Evolutionary conservation across 169 alveolate species (phyloP).

Genomic region (Cryptosporidium viatorum): DNA sequence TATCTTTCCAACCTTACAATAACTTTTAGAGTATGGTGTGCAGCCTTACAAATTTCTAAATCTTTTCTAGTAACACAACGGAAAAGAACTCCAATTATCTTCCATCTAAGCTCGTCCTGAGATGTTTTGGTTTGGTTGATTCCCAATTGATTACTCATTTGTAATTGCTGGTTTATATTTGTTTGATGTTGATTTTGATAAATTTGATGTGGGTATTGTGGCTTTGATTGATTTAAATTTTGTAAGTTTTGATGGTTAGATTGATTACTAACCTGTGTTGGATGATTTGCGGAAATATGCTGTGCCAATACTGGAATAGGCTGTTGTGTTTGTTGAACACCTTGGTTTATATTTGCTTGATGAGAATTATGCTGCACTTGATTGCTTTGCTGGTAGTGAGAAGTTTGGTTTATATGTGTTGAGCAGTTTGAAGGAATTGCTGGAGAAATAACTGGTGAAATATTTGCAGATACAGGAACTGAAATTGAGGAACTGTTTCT

Average conservation of each 20-base stretch:
- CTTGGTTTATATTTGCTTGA: background rate
- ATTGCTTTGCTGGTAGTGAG: background rate
- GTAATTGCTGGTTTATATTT: conserved; percentile 28
- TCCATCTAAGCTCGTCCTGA: conserved; percentile 68
- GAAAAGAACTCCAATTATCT: conserved; percentile 55
- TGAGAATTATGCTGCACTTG: conserved; percentile 4
- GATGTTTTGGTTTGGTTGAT: conserved; percentile 17
- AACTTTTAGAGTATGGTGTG: conserved; percentile 63
- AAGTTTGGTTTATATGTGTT: conserved; percentile 1
- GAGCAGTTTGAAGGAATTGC: background rate
- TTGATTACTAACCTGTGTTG: background rate
- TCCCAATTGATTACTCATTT: conserved; percentile 10
- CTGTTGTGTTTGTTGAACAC: conserved; percentile 17
- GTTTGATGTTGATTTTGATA: conserved; percentile 28
- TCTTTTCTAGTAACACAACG: conserved; percentile 74
- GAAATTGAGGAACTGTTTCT: conserved; percentile 10
- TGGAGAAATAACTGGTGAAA: conserved; percentile 39
- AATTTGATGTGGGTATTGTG: conserved; percentile 46
- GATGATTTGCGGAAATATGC: background rate
- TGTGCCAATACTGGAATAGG: background rate
- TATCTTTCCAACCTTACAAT: conserved; percentile 60
- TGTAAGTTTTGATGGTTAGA: conserved; percentile 8
- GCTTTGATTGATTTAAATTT: conserved; percentile 6
- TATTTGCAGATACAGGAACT: conserved; percentile 31
- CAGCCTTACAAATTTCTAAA: conserved; percentile 68